These are phyloP conservation scores for Ramalina peruviana DNA, from an alignment of 495 filamentous ascomycete species.

Conservation along the genomic window DNA sequence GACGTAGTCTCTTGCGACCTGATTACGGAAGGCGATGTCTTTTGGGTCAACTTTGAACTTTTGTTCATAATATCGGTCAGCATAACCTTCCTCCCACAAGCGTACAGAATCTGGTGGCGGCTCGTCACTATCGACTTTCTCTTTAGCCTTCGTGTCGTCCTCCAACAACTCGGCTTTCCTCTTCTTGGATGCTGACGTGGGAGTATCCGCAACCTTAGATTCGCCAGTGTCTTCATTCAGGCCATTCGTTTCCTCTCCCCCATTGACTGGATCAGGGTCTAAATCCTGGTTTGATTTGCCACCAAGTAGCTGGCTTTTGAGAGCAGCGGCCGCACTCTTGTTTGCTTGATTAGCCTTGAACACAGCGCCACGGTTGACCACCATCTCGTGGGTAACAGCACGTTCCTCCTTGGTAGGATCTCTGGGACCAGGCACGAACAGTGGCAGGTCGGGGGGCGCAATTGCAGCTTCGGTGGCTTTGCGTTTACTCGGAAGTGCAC, in stretches of 20 bases:
- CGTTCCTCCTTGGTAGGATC: constrained; percentile 47
- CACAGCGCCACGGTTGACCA: constrained; percentile 62
- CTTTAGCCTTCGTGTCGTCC: constrained; percentile 43
- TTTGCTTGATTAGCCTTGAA: constrained; percentile 74
- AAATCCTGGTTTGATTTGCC: constrained; percentile 13
- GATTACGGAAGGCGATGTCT: constrained; percentile 74
- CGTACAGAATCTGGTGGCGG: constrained; percentile 64
- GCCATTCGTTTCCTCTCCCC: constrained; percentile 14
- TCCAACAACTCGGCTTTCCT: constrained; percentile 49
- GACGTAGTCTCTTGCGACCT: constrained; percentile 88
- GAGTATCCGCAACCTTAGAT: constrained; percentile 14
- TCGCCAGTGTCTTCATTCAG: not conserved
- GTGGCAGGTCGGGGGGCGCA: constrained; percentile 29
- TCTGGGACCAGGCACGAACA: constrained; percentile 45
- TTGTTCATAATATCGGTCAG: constrained; percentile 90
- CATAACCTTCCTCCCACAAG: constrained; percentile 91
- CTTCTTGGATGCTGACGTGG: constrained; percentile 41
- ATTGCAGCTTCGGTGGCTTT: constrained; percentile 19
- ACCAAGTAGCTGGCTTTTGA: constrained; percentile 69
- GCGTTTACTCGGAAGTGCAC: constrained; percentile 18
- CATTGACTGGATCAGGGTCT: not conserved
- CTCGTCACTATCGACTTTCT: constrained; percentile 38
- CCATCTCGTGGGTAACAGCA: constrained; percentile 72
- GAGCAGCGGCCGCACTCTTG: constrained; percentile 79
- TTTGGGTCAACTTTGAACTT: constrained; percentile 82